Percentiles rank a stretch among this genome's conserved stretches.
Conservation (phyloP, 768 basidiomycete genomes). For the Rhizopogon vesiculosus region DNA sequence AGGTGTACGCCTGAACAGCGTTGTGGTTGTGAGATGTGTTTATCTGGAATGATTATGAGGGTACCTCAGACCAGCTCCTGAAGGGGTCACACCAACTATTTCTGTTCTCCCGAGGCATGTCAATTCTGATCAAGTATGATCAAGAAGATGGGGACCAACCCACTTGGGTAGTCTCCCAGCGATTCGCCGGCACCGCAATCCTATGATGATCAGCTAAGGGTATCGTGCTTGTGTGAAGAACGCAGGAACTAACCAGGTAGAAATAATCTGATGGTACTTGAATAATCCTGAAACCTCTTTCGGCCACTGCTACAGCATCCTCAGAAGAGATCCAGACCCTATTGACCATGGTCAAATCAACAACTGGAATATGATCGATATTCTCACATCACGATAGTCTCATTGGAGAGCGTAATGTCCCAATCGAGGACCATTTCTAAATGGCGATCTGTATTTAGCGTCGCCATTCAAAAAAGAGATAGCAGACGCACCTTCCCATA, state of each 20-base stretch:
- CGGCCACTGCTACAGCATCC: constrained; percentile 53
- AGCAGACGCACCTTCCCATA: constrained; percentile 33
- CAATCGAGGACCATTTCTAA: constrained; percentile 62
- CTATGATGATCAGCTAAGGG: constrained; percentile 9
- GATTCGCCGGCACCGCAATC: constrained; percentile 75
- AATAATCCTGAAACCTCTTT: constrained; percentile 57
- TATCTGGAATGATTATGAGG: constrained; percentile 2
- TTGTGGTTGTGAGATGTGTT: constrained; percentile 1
- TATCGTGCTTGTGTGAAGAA: not conserved
- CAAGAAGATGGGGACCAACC: constrained; percentile 21
- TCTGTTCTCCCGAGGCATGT: constrained; percentile 17
- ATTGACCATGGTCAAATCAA: not conserved
- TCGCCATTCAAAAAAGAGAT: not conserved
- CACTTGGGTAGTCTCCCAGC: constrained; percentile 48
- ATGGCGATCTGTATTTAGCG: not conserved
- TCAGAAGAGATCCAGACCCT: constrained; percentile 73
- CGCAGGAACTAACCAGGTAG: constrained; percentile 41
- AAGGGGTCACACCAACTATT: constrained; percentile 77
- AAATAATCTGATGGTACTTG: constrained; percentile 74
- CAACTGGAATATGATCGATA: not conserved
- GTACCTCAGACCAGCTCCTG: constrained; percentile 75
- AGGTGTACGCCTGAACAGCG: constrained; percentile 38
- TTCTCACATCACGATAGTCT: constrained; percentile 54
- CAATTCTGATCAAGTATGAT: not conserved
- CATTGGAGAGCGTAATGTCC: constrained; percentile 39